Evolutionary conservation across 805 yeast species (phyloP).

Genomic region (Saccharomycopsis amapae): DNA sequence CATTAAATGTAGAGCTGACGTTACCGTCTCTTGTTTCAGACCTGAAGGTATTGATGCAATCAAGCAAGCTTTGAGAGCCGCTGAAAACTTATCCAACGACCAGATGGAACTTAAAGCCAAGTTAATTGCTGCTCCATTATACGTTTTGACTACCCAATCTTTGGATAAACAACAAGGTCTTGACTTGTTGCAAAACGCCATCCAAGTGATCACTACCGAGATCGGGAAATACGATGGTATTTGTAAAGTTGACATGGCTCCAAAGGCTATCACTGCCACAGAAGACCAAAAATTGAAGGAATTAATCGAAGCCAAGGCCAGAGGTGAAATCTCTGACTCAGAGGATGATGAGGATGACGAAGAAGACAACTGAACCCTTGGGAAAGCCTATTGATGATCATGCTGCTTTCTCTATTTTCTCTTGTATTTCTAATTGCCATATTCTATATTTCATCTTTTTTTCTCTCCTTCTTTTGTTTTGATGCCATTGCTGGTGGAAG

Average conservation of each 20-base stretch:
- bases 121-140: conserved; percentile 95
- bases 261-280: conserved; percentile 97
- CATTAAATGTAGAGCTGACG: conserved; percentile 95
- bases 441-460: too few relatives aligned
- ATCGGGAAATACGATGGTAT: conserved; percentile 75
- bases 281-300: conserved; percentile 98
- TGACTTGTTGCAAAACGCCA: conserved; percentile 69
- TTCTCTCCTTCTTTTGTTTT: too few relatives aligned
- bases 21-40: conserved; percentile 93
- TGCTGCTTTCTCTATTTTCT: too few relatives aligned
- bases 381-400: too few relatives aligned
- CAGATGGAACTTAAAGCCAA: conserved; percentile 85
- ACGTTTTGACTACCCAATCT: conserved; percentile 88
- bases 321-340: conserved; percentile 78
- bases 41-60: conserved; percentile 98
- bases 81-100: conserved; percentile 78
- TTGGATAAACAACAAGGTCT: conserved; percentile 88
- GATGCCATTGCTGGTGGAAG: too few relatives aligned
- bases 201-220: conserved; percentile 61
- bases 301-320: conserved; percentile 85
- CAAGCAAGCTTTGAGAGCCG: conserved; percentile 78
- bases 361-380: conserved; percentile 22
- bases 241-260: conserved; percentile 93
- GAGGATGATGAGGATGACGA: conserved; percentile 63
- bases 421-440: too few relatives aligned